Evolutionary conservation across 257 asterid species (phyloP).

Genomic region (Salvia splendens): DNA sequence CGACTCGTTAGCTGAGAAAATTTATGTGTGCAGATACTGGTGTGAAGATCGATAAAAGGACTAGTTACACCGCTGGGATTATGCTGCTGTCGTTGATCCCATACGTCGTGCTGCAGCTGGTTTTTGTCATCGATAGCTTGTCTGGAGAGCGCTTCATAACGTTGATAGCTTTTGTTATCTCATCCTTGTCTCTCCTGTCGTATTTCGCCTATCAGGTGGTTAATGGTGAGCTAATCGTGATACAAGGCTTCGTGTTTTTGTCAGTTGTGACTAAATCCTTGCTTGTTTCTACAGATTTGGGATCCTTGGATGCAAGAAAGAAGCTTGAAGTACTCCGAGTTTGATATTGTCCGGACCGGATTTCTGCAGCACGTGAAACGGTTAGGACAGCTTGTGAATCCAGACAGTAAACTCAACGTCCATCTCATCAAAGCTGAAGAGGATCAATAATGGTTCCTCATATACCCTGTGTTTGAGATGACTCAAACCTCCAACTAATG

Average conservation of each 20-base stretch:
- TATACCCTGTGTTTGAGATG: no score
- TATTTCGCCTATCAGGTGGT: slow-evolving; percentile 49
- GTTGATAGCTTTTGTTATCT: slow-evolving; percentile 43
- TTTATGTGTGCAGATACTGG: slow-evolving; percentile 40
- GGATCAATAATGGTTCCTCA: no score
- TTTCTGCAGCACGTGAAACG: slow-evolving; percentile 41
- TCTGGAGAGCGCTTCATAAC: slow-evolving; percentile 36
- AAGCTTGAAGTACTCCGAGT: slow-evolving; percentile 53
- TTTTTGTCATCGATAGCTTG: slow-evolving; percentile 24
- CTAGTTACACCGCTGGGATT: slow-evolving; percentile 47
- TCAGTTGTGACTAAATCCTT: background rate
- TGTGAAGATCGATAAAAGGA: slow-evolving; percentile 40
- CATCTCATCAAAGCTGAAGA: slow-evolving; percentile 26
- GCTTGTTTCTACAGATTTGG: slow-evolving; percentile 41
- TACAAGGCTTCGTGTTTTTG: no score
- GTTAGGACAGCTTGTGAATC: slow-evolving; percentile 40
- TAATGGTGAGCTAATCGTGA: no score
- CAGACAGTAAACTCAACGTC: slow-evolving; percentile 41
- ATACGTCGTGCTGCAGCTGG: slow-evolving; percentile 45
- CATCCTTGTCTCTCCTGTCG: slow-evolving; percentile 35
- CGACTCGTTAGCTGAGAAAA: background rate
- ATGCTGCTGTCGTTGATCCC: slow-evolving; percentile 58
- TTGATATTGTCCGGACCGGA: slow-evolving; percentile 39
- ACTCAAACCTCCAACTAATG: background rate
- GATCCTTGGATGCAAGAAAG: slow-evolving; percentile 66